These are phyloP conservation scores for Xylaria intraflava DNA, from an alignment of 495 filamentous ascomycete species.

Conservation along the genomic window DNA sequence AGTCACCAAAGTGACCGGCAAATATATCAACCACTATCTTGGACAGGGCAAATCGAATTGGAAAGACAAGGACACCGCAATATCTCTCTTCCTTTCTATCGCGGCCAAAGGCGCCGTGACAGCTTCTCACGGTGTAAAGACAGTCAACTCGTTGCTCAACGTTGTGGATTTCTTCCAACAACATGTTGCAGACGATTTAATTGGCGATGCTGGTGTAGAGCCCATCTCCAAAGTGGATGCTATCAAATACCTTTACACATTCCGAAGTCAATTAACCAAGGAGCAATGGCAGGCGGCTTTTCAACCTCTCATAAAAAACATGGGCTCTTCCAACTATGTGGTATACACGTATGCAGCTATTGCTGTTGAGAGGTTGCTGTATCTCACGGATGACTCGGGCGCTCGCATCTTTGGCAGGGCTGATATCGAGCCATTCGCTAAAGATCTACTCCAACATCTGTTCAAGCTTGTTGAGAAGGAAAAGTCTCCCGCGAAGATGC, in stretches of 20 bases:
- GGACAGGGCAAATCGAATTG: constrained; percentile 67
- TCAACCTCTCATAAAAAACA: constrained; percentile 80
- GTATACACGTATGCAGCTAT: constrained; percentile 97
- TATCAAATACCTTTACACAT: constrained; percentile 93
- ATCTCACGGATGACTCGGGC: constrained; percentile 63
- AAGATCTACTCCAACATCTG: constrained; percentile 83
- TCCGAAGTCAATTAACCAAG: constrained; percentile 82
- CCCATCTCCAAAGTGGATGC: constrained; percentile 94
- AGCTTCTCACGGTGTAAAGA: constrained; percentile 76
- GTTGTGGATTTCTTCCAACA: constrained; percentile 90
- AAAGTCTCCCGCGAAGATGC: constrained; percentile 77
- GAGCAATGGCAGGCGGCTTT: constrained; percentile 84
- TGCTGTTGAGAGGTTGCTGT: constrained; percentile 82
- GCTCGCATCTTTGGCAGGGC: constrained; percentile 66
- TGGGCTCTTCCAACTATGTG: constrained; percentile 82
- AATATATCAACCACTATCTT: constrained; percentile 76
- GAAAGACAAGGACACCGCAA: constrained; percentile 95
- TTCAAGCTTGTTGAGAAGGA: constrained; percentile 84
- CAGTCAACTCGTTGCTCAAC: constrained; percentile 75
- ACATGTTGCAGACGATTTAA: constrained; percentile 76
- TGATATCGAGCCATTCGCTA: constrained; percentile 70
- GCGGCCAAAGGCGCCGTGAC: constrained; percentile 86
- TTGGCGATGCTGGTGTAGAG: constrained; percentile 56
- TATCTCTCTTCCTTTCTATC: constrained; percentile 90
- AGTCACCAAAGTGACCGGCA: constrained; percentile 73